A percentile compares a stretch with the other conserved stretches of the same genome.
These are phyloP conservation scores for Phytophthora sp. DNA, from an alignment of 352 stramenopile species.

Conservation along the genomic window DNA sequence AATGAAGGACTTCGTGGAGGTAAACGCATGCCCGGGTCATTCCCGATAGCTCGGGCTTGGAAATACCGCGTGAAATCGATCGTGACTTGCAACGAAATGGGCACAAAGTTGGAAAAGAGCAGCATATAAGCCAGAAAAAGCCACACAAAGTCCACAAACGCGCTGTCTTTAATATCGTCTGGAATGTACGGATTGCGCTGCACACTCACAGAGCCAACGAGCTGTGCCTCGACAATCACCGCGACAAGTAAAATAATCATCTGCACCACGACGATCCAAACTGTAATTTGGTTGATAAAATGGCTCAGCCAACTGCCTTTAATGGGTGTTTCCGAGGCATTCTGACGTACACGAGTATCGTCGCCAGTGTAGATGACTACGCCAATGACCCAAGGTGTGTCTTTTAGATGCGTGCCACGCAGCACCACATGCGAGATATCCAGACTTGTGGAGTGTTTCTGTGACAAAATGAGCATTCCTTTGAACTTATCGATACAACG, in stretches of 20 bases:
- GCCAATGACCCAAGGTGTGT: slow-evolving; percentile 75
- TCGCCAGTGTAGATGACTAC: slow-evolving; percentile 88
- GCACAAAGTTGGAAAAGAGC: slow-evolving; percentile 93
- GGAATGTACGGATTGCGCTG: slow-evolving; percentile 54
- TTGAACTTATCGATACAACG: slow-evolving; percentile 84
- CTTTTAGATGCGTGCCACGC: slow-evolving; percentile 70
- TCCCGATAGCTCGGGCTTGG: slow-evolving; percentile 74
- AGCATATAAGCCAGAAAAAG: slow-evolving; percentile 89
- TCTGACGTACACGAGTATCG: slow-evolving; percentile 89
- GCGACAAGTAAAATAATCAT: slow-evolving; percentile 57
- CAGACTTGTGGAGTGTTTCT: slow-evolving; percentile 41
- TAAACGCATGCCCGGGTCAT: slow-evolving; percentile 76
- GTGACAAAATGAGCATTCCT: slow-evolving; percentile 54
- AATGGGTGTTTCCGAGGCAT: slow-evolving; percentile 71
- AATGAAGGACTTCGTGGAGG: slow-evolving; percentile 16
- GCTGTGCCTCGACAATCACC: slow-evolving; percentile 50
- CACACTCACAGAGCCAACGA: slow-evolving; percentile 38
- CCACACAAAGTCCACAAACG: slow-evolving; percentile 49
- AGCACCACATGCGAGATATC: slow-evolving; percentile 78
- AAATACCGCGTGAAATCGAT: slow-evolving; percentile 89
- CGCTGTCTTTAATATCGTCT: slow-evolving; percentile 41
- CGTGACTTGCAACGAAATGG: slow-evolving; percentile 92
- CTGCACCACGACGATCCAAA: slow-evolving; percentile 79
- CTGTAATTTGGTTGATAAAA: slow-evolving; percentile 85
- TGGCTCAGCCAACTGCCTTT: slow-evolving; percentile 78